Conservation (phyloP, 2,329 filamentous ascomycete genomes). For the Thelonectria blattea region DNA sequence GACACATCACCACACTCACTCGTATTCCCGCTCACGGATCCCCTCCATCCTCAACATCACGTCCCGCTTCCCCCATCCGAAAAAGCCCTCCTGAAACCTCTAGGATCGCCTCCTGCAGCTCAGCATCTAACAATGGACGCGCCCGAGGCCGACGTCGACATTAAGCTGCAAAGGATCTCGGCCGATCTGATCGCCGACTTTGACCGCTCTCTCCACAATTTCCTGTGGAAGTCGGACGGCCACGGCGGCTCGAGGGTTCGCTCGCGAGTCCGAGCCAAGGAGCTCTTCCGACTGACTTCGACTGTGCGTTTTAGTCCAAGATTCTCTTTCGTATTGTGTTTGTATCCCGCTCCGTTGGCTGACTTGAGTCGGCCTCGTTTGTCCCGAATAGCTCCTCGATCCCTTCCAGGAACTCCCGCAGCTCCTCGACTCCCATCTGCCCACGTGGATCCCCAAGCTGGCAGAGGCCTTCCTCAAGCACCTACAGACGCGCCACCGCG, state of each 20-base stretch:
- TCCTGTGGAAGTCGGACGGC: slow-evolving; percentile 59
- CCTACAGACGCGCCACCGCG: slow-evolving; percentile 55
- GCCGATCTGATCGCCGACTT: slow-evolving; percentile 65
- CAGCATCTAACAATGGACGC: slow-evolving; percentile 59
- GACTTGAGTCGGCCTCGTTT: neutral
- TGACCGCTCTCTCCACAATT: slow-evolving; percentile 56
- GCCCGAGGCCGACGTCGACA: slow-evolving; percentile 64
- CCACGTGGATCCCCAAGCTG: slow-evolving; percentile 74
- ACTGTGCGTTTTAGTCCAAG: slow-evolving; percentile 44
- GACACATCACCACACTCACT: neutral
- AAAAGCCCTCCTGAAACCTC: neutral
- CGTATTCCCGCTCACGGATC: neutral
- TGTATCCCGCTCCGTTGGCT: neutral
- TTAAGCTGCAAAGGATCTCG: slow-evolving; percentile 67
- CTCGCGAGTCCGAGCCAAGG: slow-evolving; percentile 55
- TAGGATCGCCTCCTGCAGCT: slow-evolving; percentile 1
- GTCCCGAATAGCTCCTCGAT: slow-evolving; percentile 64
- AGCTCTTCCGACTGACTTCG: slow-evolving; percentile 55
- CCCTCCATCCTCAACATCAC: neutral
- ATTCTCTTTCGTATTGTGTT: neutral
- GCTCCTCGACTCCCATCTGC: slow-evolving; percentile 83
- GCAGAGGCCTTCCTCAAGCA: slow-evolving; percentile 77
- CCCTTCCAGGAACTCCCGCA: slow-evolving; percentile 96
- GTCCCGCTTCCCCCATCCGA: neutral
- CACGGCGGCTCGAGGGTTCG: slow-evolving; percentile 51